These are phyloP conservation scores for Diaporthe sp. DNA, from an alignment of 2,329 filamentous ascomycete species.

Conservation along the genomic window DNA sequence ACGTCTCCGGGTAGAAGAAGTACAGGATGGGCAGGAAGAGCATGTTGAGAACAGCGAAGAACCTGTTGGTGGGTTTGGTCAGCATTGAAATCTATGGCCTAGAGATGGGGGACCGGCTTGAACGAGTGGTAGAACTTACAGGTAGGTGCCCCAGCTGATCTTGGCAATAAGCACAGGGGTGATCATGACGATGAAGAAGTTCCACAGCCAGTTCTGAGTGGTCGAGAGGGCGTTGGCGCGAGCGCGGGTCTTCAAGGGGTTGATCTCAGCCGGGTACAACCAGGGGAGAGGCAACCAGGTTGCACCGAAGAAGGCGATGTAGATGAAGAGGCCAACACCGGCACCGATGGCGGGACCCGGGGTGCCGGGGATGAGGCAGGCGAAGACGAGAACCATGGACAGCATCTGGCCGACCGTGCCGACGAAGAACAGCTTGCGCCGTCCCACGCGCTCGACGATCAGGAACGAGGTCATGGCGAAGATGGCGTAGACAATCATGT, in stretches of 20 bases:
- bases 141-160: conserved; percentile 54
- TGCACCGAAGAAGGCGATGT: conserved; percentile 76
- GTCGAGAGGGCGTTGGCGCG: conserved; percentile 66
- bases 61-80: conserved; percentile 35
- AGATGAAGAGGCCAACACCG: conserved; percentile 74
- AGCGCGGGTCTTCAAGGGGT: conserved; percentile 58
- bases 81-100: too few species aligned
- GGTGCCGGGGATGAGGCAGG: conserved; percentile 72
- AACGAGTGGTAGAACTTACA: too few species aligned
- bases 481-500: conserved; percentile 66
- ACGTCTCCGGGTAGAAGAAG: conserved; percentile 59
- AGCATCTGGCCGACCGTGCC: conserved; percentile 59
- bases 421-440: conserved; percentile 57
- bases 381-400: conserved; percentile 71
- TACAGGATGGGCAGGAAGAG: conserved; percentile 63
- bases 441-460: conserved; percentile 58
- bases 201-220: conserved; percentile 67
- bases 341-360: conserved; percentile 72
- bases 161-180: conserved; percentile 72
- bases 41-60: conserved; percentile 64
- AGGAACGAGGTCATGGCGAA: conserved; percentile 67
- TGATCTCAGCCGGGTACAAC: conserved; percentile 66
- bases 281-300: conserved; percentile 73
- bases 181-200: conserved; percentile 67
- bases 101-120: too few species aligned